Evolutionary conservation across 768 basidiomycete species (phyloP).

Genomic region (Tephrocybe sp.): DNA sequence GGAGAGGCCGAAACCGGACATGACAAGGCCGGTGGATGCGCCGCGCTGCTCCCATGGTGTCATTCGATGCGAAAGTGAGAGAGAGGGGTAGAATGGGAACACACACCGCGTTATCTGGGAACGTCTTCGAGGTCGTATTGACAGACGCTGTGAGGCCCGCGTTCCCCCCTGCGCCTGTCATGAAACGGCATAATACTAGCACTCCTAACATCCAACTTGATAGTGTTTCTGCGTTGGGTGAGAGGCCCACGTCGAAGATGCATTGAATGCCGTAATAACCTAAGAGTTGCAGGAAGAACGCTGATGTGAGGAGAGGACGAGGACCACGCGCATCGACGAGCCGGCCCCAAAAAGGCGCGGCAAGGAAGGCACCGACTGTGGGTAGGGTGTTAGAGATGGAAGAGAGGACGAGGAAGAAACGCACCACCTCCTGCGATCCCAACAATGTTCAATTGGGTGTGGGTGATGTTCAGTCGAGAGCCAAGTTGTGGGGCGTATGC

Average conservation of each 20-base stretch:
- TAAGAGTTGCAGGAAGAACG: slow-evolving; percentile 56
- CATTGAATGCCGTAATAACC: slow-evolving; percentile 77
- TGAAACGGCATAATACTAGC: slow-evolving; percentile 62
- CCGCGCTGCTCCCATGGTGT: too few species aligned
- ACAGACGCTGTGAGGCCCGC: slow-evolving; percentile 66
- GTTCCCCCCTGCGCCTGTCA: slow-evolving; percentile 79
- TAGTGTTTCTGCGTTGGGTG: slow-evolving; percentile 34
- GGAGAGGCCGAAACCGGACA: slow-evolving; percentile 90
- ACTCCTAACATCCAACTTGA: slow-evolving; percentile 44
- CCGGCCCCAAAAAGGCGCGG: slow-evolving; percentile 77
- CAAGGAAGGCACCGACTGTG: slow-evolving; percentile 73
- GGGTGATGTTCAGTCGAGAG: slow-evolving; percentile 65
- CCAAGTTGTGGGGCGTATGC: slow-evolving; percentile 90
- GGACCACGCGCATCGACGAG: slow-evolving; percentile 78
- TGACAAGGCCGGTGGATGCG: slow-evolving; percentile 71
- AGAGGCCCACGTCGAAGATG: slow-evolving; percentile 62
- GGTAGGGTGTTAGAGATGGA: not conserved
- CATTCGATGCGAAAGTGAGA: too few species aligned
- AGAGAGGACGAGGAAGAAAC: slow-evolving; percentile 17
- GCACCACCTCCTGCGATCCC: slow-evolving; percentile 72
- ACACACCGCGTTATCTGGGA: slow-evolving; percentile 68
- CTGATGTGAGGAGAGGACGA: slow-evolving; percentile 58
- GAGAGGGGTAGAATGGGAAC: not conserved
- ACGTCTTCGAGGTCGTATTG: slow-evolving; percentile 83
- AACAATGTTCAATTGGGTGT: slow-evolving; percentile 82